Percentiles rank a stretch among this genome's conserved stretches.
Evolutionary conservation across 1,284 basidiomycete species (phyloP).

Genomic region (Trichosporon ovoides): DNA sequence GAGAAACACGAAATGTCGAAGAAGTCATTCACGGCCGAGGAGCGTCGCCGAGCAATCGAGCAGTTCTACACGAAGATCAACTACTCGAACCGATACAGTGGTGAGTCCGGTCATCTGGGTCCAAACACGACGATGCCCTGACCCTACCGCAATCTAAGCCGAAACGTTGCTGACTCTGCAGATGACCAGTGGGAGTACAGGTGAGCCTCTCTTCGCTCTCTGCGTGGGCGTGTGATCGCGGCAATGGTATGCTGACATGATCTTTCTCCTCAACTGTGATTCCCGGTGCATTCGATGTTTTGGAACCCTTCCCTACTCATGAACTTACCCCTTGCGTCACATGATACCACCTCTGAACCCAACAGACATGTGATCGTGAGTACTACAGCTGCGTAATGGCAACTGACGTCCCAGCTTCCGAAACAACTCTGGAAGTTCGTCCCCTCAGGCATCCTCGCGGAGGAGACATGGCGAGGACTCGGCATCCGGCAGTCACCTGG

Average conservation of each 20-base stretch:
- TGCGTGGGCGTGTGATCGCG: too few species aligned
- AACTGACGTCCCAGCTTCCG: slow-evolving; percentile 34
- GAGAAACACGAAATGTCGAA: slow-evolving; percentile 36
- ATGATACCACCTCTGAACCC: neutral
- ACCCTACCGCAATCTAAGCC: too few species aligned
- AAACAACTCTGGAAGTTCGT: slow-evolving; percentile 47
- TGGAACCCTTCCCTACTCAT: neutral
- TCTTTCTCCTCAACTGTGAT: too few species aligned
- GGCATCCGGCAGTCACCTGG: slow-evolving; percentile 49
- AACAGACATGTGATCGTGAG: slow-evolving; percentile 48
- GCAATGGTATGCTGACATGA: too few species aligned
- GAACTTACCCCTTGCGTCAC: neutral
- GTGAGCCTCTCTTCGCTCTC: slow-evolving; percentile 21
- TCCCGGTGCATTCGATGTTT: neutral
- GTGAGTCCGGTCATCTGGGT: slow-evolving; percentile 24
- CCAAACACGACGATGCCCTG: neutral
- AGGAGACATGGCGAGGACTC: slow-evolving; percentile 48
- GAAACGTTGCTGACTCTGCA: slow-evolving; percentile 11
- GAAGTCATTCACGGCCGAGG: slow-evolving; percentile 42
- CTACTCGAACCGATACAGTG: slow-evolving; percentile 41
- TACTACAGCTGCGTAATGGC: neutral
- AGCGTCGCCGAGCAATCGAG: slow-evolving; percentile 47
- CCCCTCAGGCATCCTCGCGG: slow-evolving; percentile 44
- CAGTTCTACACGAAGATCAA: slow-evolving; percentile 48
- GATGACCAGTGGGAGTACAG: slow-evolving; percentile 49